Conservation (phyloP, 352 stramenopile genomes). For the Phytophthora palmivora region DNA sequence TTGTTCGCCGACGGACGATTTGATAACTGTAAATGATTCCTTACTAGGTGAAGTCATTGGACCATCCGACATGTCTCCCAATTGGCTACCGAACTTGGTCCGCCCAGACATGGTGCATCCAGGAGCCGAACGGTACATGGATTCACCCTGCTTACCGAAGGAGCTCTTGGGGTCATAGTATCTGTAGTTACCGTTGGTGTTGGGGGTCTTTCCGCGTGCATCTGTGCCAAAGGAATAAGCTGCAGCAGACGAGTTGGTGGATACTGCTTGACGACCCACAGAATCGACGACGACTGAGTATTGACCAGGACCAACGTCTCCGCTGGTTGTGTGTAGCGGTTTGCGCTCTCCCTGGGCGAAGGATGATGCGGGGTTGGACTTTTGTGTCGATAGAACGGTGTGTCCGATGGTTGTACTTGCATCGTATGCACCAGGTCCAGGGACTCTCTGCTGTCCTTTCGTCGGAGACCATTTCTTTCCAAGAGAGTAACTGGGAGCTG, state of each 20-base stretch:
- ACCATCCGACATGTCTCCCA: no score
- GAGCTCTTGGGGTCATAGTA: constrained; percentile 71
- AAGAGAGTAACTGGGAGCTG: constrained; percentile 73
- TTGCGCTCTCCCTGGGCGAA: constrained; percentile 82
- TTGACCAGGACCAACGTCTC: constrained; percentile 73
- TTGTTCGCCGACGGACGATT: constrained; percentile 74
- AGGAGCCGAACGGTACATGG: constrained; percentile 65
- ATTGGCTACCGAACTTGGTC: constrained; percentile 57
- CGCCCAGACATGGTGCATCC: constrained; percentile 80
- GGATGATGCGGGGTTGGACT: constrained; percentile 59
- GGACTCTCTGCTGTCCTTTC: constrained; percentile 56
- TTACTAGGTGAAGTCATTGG: background rate
- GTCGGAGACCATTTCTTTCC: constrained; percentile 73
- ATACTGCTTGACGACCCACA: constrained; percentile 73
- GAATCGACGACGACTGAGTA: constrained; percentile 71
- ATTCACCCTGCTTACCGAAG: constrained; percentile 72
- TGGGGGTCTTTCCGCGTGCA: no score
- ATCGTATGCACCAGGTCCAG: constrained; percentile 71
- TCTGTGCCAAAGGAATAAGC: constrained; percentile 76
- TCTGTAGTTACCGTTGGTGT: constrained; percentile 35
- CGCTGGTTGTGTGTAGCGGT: constrained; percentile 49
- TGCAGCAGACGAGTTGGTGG: constrained; percentile 61
- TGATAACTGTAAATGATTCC: constrained; percentile 60
- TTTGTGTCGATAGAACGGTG: constrained; percentile 78
- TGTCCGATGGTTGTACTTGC: constrained; percentile 61